Base-by-base conservation (phyloP, 495 filamentous ascomycete species). In the Penicillium macrosclerotiorum region DNA sequence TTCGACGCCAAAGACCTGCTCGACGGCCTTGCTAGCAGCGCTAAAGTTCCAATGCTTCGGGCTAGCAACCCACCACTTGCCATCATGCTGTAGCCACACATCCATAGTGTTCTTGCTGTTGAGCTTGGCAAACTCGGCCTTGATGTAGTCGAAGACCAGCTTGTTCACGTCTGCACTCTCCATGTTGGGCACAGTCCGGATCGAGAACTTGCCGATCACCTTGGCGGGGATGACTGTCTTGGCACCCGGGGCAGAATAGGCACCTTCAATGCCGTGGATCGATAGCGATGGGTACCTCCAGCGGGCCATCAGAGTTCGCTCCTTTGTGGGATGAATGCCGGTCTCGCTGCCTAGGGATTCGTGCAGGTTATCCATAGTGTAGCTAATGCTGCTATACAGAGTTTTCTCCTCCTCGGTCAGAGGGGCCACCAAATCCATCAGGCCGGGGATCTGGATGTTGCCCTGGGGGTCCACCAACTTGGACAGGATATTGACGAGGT, bases 141-240 rank as follows among this genome's bases (percentile, higher is more conserved):
- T 75, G 49, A 97, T 75, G 63, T 93, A 78, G 60, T 86, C 80
- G 68, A 82, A 84, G 24, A 97, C 92, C 27, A 84, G 76, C 52
- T 83, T 74, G 71, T 94, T 89, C 55, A 96, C 91, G 63, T 86
- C 79, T 19, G 88, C 80, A 55, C 86, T 89, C 52, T 96, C 85
- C 94, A 99, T 99, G 72, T 99, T 82, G 20, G 93, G 93, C 19
- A 99, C 93, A 32, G 91, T 96, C 38, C 93, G 82, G 65, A 99
- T 95, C 18, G 88, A 94, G 74, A 99, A 99, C 70, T 99, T 99
- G 60, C 94, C 93, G 49, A 84, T 84, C 29, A 97, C 94, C 72
- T 95, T 96, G 48, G 93, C 92, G 0, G 93, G 93, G 47, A 99
- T 99, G 58, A 99, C 93, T 0, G 93, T 99, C 79, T 99, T 99